These are phyloP conservation scores for Hanseniaspora clermontiae DNA, from an alignment of 805 yeast genomes.

Conservation along the genomic window DNA sequence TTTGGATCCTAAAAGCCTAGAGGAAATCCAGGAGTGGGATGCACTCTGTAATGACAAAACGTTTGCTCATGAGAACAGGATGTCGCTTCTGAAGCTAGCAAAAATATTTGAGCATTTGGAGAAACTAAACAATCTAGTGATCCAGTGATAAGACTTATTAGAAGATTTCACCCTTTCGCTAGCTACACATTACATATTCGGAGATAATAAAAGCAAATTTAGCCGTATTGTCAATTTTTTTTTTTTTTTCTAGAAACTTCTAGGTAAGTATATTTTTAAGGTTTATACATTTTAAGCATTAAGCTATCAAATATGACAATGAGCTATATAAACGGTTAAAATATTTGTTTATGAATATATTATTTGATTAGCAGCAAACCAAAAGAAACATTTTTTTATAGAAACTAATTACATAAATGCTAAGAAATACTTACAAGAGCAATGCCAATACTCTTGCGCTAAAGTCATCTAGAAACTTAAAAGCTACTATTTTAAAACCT, in stretches of 20 bases:
- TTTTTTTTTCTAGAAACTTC: neutral
- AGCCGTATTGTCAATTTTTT: neutral
- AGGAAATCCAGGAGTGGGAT: neutral
- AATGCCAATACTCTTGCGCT: neutral
- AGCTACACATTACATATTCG: neutral
- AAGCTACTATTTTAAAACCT: neutral
- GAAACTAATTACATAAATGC: neutral
- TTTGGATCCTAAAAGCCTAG: no score
- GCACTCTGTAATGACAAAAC: neutral
- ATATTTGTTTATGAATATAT: no score
- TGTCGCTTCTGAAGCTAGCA: neutral
- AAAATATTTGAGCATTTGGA: neutral
- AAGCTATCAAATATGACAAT: no score
- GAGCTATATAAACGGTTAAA: no score
- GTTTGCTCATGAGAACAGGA: neutral
- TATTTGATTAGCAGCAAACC: neutral
- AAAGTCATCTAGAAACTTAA: neutral
- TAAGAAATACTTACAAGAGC: neutral
- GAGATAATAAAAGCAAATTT: neutral
- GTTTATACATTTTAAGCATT: neutral
- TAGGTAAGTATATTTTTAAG: neutral
- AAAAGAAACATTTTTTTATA: neutral
- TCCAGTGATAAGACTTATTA: neutral
- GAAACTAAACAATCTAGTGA: neutral
- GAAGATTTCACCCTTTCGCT: neutral